Evolutionary conservation across 805 yeast species (phyloP).

Genomic region (Cyberlindnera misumaiensis): DNA sequence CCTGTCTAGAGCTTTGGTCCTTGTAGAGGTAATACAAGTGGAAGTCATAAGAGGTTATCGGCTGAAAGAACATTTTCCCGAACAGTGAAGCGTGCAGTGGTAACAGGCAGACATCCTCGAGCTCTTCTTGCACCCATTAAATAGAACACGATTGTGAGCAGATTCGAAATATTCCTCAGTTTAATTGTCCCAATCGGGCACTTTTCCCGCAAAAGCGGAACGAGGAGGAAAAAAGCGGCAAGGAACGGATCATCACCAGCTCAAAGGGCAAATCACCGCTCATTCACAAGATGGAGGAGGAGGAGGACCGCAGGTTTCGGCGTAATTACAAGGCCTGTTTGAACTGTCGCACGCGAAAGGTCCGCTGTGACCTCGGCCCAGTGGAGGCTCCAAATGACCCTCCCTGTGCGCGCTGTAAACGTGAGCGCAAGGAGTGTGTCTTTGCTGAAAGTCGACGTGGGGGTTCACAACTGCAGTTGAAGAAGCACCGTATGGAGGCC

Average conservation of each 20-base stretch:
- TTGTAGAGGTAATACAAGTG: slow-evolving; percentile 42
- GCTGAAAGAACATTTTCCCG: slow-evolving; percentile 3
- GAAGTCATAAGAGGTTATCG: slow-evolving; percentile 37
- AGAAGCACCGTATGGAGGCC: slow-evolving; percentile 1
- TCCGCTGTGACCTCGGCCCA: slow-evolving; percentile 80
- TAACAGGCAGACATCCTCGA: too few relatives aligned
- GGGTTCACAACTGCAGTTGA: slow-evolving; percentile 24
- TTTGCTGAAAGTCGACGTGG: slow-evolving; percentile 57
- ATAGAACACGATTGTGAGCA: neutral
- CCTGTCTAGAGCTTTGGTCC: slow-evolving; percentile 23
- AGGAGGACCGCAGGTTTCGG: slow-evolving; percentile 10
- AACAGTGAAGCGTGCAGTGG: too few relatives aligned
- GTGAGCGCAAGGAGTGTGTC: slow-evolving; percentile 79
- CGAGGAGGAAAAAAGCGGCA: slow-evolving; percentile 1
- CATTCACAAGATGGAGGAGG: slow-evolving; percentile 1
- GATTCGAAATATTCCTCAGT: neutral
- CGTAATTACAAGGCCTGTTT: slow-evolving; percentile 68
- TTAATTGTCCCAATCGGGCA: neutral
- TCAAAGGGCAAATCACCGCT: neutral
- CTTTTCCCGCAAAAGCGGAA: neutral
- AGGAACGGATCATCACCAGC: neutral
- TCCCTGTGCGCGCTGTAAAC: slow-evolving; percentile 77
- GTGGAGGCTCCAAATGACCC: slow-evolving; percentile 64
- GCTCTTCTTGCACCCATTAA: neutral
- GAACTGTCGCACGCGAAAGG: slow-evolving; percentile 78